phyloP scores from a whole-genome alignment of 805 yeast species.

The Monosporozyma servazzii region DNA sequence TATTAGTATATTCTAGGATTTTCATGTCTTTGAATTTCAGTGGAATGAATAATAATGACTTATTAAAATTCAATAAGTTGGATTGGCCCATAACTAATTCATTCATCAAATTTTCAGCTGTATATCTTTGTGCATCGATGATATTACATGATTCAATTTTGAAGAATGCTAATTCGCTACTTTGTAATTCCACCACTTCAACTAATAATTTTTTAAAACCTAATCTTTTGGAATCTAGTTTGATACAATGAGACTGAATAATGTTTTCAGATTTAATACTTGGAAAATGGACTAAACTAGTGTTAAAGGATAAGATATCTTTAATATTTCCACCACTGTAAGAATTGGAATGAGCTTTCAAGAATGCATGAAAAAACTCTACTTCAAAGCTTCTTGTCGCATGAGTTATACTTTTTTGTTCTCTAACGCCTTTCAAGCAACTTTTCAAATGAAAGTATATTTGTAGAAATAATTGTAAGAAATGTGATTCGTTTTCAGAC shows the following conservation, averaged over 20 bases:
- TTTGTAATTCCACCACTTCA: conserved; percentile 20
- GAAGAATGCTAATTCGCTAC: conserved; percentile 22
- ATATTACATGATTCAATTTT: conserved; percentile 16
- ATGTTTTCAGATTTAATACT: conserved; percentile 12
- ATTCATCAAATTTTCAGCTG: conserved; percentile 8
- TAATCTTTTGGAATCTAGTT: conserved; percentile 13
- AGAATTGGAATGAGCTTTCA: conserved; percentile 3
- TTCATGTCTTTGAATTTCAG: conserved; percentile 18
- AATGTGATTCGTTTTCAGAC: conserved; percentile 9
- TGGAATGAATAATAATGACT: conserved; percentile 21
- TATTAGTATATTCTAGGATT: conserved; percentile 5
- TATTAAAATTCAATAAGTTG: conserved; percentile 15
- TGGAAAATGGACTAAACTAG: conserved; percentile 8
- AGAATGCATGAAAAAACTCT: conserved; percentile 5
- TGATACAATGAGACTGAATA: conserved; percentile 17
- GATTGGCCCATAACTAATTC: conserved; percentile 9
- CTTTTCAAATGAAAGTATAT: conserved; percentile 7
- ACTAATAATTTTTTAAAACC: conserved; percentile 13
- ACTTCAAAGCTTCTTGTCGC: conserved; percentile 2
- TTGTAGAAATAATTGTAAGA: conserved; percentile 5
- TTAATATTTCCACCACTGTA: conserved; percentile 18
- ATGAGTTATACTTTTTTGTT: conserved; percentile 2
- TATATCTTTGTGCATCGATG: conserved; percentile 4
- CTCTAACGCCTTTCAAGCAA: not conserved
- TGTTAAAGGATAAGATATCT: conserved; percentile 17